phyloP scores from a whole-genome alignment of 139 green algal genomes.

The Penium margaritaceum region DNA sequence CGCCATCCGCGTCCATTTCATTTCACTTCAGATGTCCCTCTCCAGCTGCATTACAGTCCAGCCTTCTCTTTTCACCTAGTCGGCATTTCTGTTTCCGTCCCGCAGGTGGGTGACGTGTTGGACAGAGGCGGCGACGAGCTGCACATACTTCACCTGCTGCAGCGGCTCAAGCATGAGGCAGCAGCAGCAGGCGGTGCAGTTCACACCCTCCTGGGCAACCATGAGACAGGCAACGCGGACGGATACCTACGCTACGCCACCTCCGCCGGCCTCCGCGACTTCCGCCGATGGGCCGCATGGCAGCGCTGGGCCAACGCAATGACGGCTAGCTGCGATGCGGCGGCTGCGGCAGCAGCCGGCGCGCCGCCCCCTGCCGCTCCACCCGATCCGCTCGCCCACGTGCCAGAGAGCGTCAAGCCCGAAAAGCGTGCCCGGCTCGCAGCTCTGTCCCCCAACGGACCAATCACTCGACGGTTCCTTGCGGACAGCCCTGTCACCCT shows the following conservation, averaged over 20 bases:
- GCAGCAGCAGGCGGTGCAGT: constrained; percentile 65
- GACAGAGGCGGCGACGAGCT: constrained; percentile 22
- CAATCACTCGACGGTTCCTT: constrained; percentile 73
- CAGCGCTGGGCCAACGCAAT: constrained; percentile 6
- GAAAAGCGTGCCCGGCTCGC: constrained; percentile 46
- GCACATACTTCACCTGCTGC: constrained; percentile 7
- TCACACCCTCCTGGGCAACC: constrained; percentile 73
- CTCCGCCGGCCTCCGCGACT: constrained; percentile 12
- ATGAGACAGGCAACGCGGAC: constrained; percentile 78
- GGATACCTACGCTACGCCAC: constrained; percentile 73
- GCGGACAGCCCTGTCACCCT: constrained; percentile 63
- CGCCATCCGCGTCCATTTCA: no score
- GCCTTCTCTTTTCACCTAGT: no score
- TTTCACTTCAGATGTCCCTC: no score
- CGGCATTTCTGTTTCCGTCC: no score
- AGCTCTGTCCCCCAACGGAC: constrained; percentile 63
- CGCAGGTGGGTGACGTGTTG: no score
- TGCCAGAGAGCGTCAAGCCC: constrained; percentile 6
- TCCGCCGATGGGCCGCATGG: constrained; percentile 1
- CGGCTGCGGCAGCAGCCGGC: no score
- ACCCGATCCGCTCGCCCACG: constrained; percentile 1
- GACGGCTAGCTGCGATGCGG: no score
- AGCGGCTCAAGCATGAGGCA: constrained; percentile 62
- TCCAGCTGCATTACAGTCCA: no score
- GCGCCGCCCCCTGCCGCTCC: no score